A percentile compares a stretch with the other conserved stretches of the same genome.
These are phyloP conservation scores for Ogataea henricii DNA, from an alignment of 805 yeast genomes.

Conservation along the genomic window DNA sequence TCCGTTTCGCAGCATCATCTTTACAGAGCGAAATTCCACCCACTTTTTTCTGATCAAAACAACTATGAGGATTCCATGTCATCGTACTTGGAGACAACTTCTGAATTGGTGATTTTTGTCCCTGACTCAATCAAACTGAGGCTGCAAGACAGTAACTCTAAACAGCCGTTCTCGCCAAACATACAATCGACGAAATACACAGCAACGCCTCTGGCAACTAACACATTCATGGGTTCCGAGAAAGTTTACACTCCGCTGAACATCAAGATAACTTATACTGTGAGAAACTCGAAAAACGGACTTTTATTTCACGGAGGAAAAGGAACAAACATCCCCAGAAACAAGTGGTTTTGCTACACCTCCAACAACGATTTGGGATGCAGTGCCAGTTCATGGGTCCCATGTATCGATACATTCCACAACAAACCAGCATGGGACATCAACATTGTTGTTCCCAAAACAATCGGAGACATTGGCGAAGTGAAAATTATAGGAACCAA, in stretches of 20 bases:
- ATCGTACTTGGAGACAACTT: conserved; percentile 45
- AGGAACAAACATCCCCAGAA: conserved; percentile 45
- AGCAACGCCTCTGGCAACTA: conserved; percentile 39
- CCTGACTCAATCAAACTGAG: conserved; percentile 69
- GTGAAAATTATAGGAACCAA: conserved; percentile 44
- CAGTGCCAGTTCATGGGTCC: conserved; percentile 96
- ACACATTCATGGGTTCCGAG: conserved; percentile 38
- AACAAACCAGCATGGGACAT: conserved; percentile 92
- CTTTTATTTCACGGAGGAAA: conserved; percentile 69
- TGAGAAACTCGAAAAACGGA: conserved; percentile 71
- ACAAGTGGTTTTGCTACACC: conserved; percentile 84
- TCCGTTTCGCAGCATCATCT: conserved; percentile 59
- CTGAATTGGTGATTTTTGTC: conserved; percentile 62
- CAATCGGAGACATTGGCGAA: conserved; percentile 68
- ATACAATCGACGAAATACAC: conserved; percentile 35
- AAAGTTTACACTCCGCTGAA: conserved; percentile 71
- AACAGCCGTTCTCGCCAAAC: conserved; percentile 36
- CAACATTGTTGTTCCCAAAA: conserved; percentile 81
- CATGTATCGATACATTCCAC: conserved; percentile 87
- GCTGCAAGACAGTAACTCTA: conserved; percentile 50
- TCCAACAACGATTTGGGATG: conserved; percentile 74
- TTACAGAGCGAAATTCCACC: conserved; percentile 52
- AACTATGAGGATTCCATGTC: conserved; percentile 31
- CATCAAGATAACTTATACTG: conserved; percentile 64
- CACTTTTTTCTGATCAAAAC: conserved; percentile 51